Conservation (phyloP, 2,329 filamentous ascomycete genomes). For the Aspergillus pseudoterreus region DNA sequence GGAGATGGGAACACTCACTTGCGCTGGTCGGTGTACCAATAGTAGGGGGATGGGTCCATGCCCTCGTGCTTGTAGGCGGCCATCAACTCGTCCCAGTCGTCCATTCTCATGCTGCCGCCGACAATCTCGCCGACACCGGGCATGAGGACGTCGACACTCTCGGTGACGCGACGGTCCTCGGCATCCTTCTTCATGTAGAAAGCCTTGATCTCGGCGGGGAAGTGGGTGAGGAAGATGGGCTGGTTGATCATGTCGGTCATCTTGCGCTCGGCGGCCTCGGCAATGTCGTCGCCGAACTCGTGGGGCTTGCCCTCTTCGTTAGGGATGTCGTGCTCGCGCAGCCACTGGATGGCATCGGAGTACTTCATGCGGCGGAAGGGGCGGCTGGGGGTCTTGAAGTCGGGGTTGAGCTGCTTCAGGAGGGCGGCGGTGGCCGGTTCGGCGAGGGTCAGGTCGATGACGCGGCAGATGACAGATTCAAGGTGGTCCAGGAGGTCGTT, state of each 20-base stretch:
- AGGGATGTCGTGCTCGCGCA: slow-evolving; percentile 80
- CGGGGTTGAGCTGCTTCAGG: slow-evolving; percentile 85
- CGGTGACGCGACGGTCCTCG: slow-evolving; percentile 76
- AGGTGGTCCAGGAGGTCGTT: slow-evolving; percentile 82
- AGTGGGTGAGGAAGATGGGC: slow-evolving; percentile 95
- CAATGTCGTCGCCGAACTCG: slow-evolving; percentile 93
- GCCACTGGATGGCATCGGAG: slow-evolving; percentile 89
- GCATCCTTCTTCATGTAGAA: slow-evolving; percentile 97
- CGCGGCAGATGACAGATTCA: slow-evolving; percentile 81
- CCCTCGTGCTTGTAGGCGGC: slow-evolving; percentile 81
- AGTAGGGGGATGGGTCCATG: slow-evolving; percentile 81
- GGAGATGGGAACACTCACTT: slow-evolving; percentile 60
- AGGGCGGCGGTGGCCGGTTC: slow-evolving; percentile 69
- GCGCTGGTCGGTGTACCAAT: slow-evolving; percentile 98
- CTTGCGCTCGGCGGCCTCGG: slow-evolving; percentile 89
- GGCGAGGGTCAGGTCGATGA: slow-evolving; percentile 71
- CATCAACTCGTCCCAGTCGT: slow-evolving; percentile 84
- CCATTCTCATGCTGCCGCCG: slow-evolving; percentile 94
- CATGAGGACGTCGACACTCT: slow-evolving; percentile 85
- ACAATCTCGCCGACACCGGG: slow-evolving; percentile 97
- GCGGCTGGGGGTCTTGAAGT: slow-evolving; percentile 73
- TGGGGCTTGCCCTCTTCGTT: slow-evolving; percentile 93
- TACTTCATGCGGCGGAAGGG: slow-evolving; percentile 97
- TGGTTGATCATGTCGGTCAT: slow-evolving; percentile 98
- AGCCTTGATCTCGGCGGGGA: slow-evolving; percentile 95